Evolutionary conservation across 2,329 filamentous ascomycete species (phyloP).

Genomic region (Fusarium protoensiforme): DNA sequence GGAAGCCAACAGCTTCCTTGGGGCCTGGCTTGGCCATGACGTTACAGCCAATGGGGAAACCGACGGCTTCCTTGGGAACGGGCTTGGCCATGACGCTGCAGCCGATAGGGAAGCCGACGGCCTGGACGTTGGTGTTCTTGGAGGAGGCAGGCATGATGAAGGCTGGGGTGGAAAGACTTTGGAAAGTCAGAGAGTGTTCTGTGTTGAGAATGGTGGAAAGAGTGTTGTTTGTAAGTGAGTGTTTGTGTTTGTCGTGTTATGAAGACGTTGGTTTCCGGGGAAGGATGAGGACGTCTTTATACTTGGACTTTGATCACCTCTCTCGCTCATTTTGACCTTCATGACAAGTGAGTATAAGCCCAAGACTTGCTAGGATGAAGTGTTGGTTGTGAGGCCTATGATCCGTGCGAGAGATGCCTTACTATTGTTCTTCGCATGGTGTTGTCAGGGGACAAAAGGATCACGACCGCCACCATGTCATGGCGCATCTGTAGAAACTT

Average conservation of each 20-base stretch:
- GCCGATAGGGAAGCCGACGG: conserved; percentile 42
- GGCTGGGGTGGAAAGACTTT: conserved; percentile 40
- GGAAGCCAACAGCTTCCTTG: conserved; percentile 36
- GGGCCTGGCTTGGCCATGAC: conserved; percentile 45
- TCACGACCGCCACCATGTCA: conserved; percentile 13
- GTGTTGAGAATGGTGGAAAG: conserved; percentile 42
- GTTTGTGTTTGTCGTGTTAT: conserved; percentile 19
- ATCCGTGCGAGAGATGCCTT: conserved; percentile 33
- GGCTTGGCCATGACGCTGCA: conserved; percentile 47
- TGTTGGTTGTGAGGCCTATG: conserved; percentile 19
- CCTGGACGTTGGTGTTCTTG: conserved; percentile 42
- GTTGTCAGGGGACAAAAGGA: conserved; percentile 31
- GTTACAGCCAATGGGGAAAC: conserved; percentile 42
- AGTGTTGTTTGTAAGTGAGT: conserved; percentile 34
- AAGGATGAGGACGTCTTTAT: conserved; percentile 32
- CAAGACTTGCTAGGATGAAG: conserved; percentile 12
- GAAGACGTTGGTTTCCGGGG: background rate
- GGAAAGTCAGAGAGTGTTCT: conserved; percentile 37
- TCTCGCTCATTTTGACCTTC: background rate
- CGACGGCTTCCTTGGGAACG: conserved; percentile 30
- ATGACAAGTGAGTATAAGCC: background rate
- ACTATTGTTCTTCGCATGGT: conserved; percentile 40
- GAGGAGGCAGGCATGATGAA: conserved; percentile 47
- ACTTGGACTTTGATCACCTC: background rate
- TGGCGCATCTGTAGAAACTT: conserved; percentile 9